These are phyloP conservation scores for Leccinum angustisporum DNA, from an alignment of 1,284 basidiomycete species.

Conservation along the genomic window DNA sequence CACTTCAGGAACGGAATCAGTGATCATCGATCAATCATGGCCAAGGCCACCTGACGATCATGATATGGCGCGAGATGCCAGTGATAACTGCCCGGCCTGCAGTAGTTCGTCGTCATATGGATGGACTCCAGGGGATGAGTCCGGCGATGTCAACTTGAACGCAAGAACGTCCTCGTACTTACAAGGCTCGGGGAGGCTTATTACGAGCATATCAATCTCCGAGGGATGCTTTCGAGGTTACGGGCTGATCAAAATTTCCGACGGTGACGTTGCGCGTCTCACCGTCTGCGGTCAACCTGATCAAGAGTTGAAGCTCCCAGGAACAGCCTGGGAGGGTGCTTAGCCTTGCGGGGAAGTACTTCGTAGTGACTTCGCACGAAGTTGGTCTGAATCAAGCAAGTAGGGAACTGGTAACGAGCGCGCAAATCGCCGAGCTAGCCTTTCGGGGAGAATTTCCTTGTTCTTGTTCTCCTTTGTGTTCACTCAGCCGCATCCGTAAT, in stretches of 20 bases:
- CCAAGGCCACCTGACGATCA: not conserved
- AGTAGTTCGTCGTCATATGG: not conserved
- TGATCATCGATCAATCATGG: not conserved
- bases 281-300: not conserved
- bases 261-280: not conserved
- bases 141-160: not conserved
- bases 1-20: not conserved
- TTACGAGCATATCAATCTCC: not conserved
- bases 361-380: not conserved
- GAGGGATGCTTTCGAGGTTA: not conserved
- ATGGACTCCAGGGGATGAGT: not conserved
- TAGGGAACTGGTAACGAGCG: too few species aligned
- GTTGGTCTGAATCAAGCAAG: not conserved
- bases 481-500: not conserved
- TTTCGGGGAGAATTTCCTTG: not conserved
- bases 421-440: not conserved
- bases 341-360: not conserved
- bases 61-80: not conserved
- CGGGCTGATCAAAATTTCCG: not conserved
- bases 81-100: not conserved
- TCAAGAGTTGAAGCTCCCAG: not conserved
- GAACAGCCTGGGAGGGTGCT: not conserved
- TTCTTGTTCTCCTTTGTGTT: not conserved
- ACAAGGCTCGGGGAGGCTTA: not conserved
- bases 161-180: not conserved